Evolutionary conservation across 345 rosid genomes (phyloP).

Genomic region (Citrus cavaleriei): DNA sequence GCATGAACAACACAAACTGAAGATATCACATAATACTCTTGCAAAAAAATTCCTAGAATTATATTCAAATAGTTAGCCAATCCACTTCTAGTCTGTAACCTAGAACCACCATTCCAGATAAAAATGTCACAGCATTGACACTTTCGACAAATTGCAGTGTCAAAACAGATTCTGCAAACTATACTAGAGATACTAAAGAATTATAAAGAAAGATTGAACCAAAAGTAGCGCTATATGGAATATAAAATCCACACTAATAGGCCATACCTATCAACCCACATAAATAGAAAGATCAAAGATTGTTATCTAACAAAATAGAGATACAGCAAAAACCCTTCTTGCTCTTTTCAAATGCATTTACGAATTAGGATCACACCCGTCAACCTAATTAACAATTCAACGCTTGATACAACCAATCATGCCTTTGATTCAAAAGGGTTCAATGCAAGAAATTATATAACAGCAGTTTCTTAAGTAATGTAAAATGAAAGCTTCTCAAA

Average conservation of each 20-base stretch:
- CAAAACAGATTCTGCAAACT: too few species aligned
- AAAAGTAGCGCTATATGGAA: too few species aligned
- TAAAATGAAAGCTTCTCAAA: background rate
- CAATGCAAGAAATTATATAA: background rate
- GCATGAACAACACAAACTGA: background rate
- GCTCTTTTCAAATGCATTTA: background rate
- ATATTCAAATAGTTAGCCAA: background rate
- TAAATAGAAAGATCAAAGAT: background rate
- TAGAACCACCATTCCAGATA: background rate
- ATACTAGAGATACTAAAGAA: background rate
- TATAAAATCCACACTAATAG: too few species aligned
- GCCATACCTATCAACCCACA: too few species aligned
- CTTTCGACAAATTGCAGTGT: background rate
- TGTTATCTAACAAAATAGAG: background rate
- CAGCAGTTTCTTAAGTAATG: background rate
- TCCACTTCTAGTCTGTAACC: background rate
- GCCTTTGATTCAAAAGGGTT: background rate
- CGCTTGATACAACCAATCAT: background rate
- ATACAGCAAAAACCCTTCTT: background rate
- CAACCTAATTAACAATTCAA: background rate
- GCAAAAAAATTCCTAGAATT: background rate
- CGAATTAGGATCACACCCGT: background rate
- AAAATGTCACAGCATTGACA: background rate
- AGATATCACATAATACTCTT: background rate
- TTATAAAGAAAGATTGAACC: too few species aligned